These are phyloP conservation scores for Cladosporium sp. DNA, from an alignment of 2,329 filamentous ascomycete genomes.

Conservation along the genomic window DNA sequence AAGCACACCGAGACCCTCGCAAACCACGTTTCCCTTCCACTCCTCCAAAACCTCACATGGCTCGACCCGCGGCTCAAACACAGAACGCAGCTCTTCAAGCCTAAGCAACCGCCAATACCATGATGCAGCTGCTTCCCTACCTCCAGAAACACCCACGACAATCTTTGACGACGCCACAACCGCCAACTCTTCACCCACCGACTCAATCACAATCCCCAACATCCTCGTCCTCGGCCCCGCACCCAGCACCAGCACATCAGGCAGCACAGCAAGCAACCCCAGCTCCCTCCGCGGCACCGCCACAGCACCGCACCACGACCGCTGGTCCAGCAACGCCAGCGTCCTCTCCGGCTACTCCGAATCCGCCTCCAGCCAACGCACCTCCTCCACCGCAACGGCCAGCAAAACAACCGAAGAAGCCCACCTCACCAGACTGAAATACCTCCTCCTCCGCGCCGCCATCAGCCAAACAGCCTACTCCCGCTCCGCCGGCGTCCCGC, in stretches of 20 bases:
- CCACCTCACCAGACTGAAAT: conserved; percentile 75
- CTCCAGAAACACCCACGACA: conserved; percentile 89
- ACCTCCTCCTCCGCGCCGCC: conserved; percentile 77
- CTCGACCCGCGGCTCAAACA: conserved; percentile 25
- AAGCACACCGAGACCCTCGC: conserved; percentile 78
- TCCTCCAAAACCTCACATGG: conserved; percentile 20
- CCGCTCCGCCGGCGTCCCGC: conserved; percentile 57
- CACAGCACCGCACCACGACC: conserved; percentile 59
- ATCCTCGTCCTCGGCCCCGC: conserved; percentile 82
- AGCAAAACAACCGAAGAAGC: conserved; percentile 64
- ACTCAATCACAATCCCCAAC: conserved; percentile 72
- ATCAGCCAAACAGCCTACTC: conserved; percentile 82
- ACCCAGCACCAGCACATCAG: conserved; percentile 34
- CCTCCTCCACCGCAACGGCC: conserved; percentile 71
- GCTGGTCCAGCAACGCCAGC: conserved; percentile 78
- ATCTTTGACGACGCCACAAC: conserved; percentile 84
- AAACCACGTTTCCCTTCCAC: conserved; percentile 67
- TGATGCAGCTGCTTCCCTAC: conserved; percentile 43
- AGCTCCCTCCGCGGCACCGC: conserved; percentile 40
- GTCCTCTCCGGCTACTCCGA: conserved; percentile 80
- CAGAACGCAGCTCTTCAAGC: conserved; percentile 48
- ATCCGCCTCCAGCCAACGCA: conserved; percentile 58
- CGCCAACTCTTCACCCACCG: conserved; percentile 75
- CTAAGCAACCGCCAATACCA: conserved; percentile 49
- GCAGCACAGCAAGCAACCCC: conserved; percentile 28